Evolutionary conservation across 2,329 filamentous ascomycete genomes (phyloP).

Genomic region (Talaromyces amestolkiae): DNA sequence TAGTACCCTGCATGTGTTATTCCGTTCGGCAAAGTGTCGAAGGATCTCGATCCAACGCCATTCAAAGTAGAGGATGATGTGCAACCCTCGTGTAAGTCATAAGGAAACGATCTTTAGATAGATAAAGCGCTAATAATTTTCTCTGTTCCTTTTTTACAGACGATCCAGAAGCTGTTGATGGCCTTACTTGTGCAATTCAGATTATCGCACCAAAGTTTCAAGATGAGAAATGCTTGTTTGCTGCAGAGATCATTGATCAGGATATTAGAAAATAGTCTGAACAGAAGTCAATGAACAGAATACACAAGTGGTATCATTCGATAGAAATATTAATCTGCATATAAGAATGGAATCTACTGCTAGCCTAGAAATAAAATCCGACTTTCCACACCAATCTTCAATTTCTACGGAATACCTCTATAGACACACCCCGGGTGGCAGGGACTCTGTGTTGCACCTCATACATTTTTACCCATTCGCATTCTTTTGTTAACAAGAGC

Average conservation of each 20-base stretch:
- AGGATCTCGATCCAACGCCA: neutral
- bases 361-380: too few species aligned
- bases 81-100: slow-evolving; percentile 10
- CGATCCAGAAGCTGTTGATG: neutral
- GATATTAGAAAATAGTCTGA: neutral
- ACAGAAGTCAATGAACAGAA: neutral
- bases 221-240: neutral
- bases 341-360: too few species aligned
- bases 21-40: slow-evolving; percentile 5
- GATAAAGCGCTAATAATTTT: neutral
- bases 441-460: too few species aligned
- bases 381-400: neutral
- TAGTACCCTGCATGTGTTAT: slow-evolving; percentile 16
- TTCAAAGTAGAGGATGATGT: neutral
- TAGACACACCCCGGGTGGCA: neutral
- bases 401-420: too few species aligned
- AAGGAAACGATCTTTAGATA: neutral
- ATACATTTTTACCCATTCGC: neutral
- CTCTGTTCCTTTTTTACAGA: neutral
- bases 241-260: neutral
- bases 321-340: too few species aligned
- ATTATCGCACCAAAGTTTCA: neutral
- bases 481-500: neutral
- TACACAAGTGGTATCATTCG: too few species aligned
- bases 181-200: neutral